Evolutionary conservation across 78 protist genomes (phyloP).

Genomic region (Chrysochromulina tobinii): DNA sequence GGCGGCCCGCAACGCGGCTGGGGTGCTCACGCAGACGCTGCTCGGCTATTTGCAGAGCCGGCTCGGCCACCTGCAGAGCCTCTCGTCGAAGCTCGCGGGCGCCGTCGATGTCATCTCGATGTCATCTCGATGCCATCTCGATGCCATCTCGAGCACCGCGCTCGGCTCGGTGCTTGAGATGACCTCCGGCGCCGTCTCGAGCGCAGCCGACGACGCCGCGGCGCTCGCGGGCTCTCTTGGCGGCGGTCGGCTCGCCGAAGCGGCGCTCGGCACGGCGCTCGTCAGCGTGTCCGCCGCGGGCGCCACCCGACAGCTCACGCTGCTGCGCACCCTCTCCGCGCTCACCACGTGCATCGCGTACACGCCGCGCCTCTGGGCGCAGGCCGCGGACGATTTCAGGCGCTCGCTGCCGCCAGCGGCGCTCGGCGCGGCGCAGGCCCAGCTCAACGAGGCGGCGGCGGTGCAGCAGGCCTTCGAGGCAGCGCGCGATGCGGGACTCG

Average conservation of each 20-base stretch:
- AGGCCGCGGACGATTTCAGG: too few relatives aligned
- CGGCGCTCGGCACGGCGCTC: too few relatives aligned
- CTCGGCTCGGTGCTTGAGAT: not conserved
- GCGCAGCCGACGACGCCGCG: not conserved
- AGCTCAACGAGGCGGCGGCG: too few relatives aligned
- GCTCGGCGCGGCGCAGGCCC: too few relatives aligned
- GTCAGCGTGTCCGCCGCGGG: not conserved
- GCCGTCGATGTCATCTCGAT: not conserved
- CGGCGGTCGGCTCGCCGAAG: too few relatives aligned
- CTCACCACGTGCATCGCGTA: not conserved
- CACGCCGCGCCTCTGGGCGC: not conserved
- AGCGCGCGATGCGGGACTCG: not conserved
- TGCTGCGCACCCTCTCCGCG: not conserved
- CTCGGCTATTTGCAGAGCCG: not conserved
- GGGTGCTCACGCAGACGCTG: not conserved
- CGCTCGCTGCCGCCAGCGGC: too few relatives aligned
- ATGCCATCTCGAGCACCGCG: too few relatives aligned
- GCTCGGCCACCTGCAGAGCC: not conserved
- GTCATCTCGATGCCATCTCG: not conserved
- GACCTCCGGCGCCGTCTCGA: not conserved
- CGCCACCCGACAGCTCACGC: not conserved
- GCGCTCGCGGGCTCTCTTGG: not conserved
- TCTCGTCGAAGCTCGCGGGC: slow-evolving; percentile 16
- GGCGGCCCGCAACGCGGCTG: not conserved
- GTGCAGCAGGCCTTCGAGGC: too few relatives aligned